Evolutionary conservation across 2,329 filamentous ascomycete species (phyloP), one percentile per base, ranked within the genome.

Genomic region (Hawksworthiomyces lignivorus): DNA sequence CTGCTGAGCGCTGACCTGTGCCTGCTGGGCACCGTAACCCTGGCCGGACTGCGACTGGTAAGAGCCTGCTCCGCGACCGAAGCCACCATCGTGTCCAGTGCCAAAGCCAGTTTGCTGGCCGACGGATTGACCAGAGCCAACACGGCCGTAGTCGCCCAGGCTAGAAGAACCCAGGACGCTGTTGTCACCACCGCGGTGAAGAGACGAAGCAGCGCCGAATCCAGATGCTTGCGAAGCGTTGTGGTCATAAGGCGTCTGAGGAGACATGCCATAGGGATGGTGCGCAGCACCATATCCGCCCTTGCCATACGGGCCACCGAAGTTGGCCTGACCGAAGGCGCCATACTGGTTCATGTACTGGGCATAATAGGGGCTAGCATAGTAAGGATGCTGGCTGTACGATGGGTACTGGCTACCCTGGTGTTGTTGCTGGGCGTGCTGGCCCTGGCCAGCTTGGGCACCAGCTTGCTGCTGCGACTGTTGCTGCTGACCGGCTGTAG

Each of bases 361-460:
- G 47, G 72, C 67, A 53, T 82, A 82, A 59, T 79, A 81, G 2
- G 76, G 76, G 60, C 72, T 79, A 51, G 64, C 67, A 53, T 73
- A 80, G 61, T 82, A 82, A 2, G 74, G 74, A 52, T 78, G 74
- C 39, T 61, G 61, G 48, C 66, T 59, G 30, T 52, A 57, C 24
- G 51, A 46, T 26, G 44, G 58, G 44, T 62, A 42, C 36, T 48
- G 42, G 39, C 11, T 32, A 29, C 24, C 30, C 22, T 48, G 46
- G 33, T 43, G 60, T 45, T 65, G 62, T 35, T 57, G 51, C 41
- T 62, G 61, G 3, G 62, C 56, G 47, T 68, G 65, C 48, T 50
- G 47, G n/a, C 19, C 38, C 36, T 45, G 46, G 6, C 31, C 39
- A n/a, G 35, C 41, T 32, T 40, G 42, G 4, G 14, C 33, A 4